Percentiles rank a stretch among this genome's conserved stretches.
These are phyloP conservation scores for Lycium ferocissimum DNA, from an alignment of 257 asterid genomes.

Conservation along the genomic window DNA sequence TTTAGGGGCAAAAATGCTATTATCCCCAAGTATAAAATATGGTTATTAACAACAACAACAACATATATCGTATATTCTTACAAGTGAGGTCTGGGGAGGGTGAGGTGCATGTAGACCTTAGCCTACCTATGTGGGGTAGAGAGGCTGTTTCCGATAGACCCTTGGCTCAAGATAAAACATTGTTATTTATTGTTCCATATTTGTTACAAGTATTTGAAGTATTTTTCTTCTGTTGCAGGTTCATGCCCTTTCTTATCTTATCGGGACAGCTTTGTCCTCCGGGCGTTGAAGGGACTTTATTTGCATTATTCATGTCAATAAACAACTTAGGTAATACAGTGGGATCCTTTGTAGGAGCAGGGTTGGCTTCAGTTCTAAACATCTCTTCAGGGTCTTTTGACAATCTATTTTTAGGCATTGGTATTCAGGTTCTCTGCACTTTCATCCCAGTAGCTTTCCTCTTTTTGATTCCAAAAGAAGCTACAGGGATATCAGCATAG, in stretches of 20 bases:
- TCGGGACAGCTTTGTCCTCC: slow-evolving; percentile 99
- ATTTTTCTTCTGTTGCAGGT: slow-evolving; percentile 56
- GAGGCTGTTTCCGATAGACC: too few species aligned
- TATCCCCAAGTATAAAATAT: background rate
- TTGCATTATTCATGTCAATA: slow-evolving; percentile 93
- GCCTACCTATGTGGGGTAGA: too few species aligned
- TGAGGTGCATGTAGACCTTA: too few species aligned
- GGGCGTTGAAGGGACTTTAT: slow-evolving; percentile 89
- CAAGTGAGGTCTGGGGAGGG: too few species aligned
- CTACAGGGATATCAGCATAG: slow-evolving; percentile 84
- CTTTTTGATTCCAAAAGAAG: slow-evolving; percentile 87
- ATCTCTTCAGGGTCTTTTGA: slow-evolving; percentile 92
- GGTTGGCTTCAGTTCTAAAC: slow-evolving; percentile 71
- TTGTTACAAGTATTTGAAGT: background rate
- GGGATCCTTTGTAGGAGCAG: slow-evolving; percentile 87
- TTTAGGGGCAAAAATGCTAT: too few species aligned
- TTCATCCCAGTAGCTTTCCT: slow-evolving; percentile 68
- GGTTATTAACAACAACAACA: too few species aligned
- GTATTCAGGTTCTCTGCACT: slow-evolving; percentile 70
- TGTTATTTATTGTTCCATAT: background rate
- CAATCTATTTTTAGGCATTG: slow-evolving; percentile 64
- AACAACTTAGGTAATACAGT: slow-evolving; percentile 83
- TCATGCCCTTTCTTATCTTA: slow-evolving; percentile 92
- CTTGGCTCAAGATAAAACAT: too few species aligned
- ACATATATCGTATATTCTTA: too few species aligned